Conservation (phyloP, 352 stramenopile genomes). For the Globisporangium lucens region DNA sequence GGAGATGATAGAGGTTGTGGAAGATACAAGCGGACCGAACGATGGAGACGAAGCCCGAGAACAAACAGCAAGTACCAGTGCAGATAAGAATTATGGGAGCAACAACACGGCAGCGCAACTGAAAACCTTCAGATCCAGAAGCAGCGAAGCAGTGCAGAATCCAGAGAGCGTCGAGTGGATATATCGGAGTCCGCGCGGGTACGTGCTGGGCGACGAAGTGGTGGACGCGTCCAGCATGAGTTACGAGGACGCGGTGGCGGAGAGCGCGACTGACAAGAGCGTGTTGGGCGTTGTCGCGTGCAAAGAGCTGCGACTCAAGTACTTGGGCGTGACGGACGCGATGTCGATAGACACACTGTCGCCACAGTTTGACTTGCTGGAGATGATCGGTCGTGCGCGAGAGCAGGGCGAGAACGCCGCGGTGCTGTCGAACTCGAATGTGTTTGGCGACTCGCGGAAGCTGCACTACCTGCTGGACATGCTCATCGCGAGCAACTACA, state of each 20-base stretch:
- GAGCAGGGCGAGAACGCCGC: slow-evolving; percentile 66
- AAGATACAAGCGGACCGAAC: not conserved
- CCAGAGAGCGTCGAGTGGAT: slow-evolving; percentile 48
- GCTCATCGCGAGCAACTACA: slow-evolving; percentile 52
- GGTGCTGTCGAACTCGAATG: slow-evolving; percentile 37
- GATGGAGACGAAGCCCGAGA: slow-evolving; percentile 14
- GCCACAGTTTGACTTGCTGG: slow-evolving; percentile 72
- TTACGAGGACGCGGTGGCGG: slow-evolving; percentile 58
- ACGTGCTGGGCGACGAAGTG: slow-evolving; percentile 53
- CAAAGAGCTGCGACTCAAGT: slow-evolving; percentile 60
- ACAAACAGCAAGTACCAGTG: not conserved
- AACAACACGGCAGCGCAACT: not conserved
- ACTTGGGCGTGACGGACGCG: slow-evolving; percentile 56
- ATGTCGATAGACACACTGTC: slow-evolving; percentile 56
- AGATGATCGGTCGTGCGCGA: slow-evolving; percentile 65
- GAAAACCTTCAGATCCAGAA: not conserved
- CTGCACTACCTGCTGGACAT: slow-evolving; percentile 82
- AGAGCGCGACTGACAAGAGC: slow-evolving; percentile 24
- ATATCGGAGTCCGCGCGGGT: slow-evolving; percentile 62
- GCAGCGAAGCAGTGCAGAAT: slow-evolving; percentile 16
- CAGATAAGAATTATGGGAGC: not conserved
- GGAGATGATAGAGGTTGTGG: slow-evolving; percentile 3
- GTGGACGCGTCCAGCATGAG: slow-evolving; percentile 45
- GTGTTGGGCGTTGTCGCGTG: slow-evolving; percentile 73
- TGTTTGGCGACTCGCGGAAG: slow-evolving; percentile 73